Evolutionary conservation across 1,284 basidiomycete genomes (phyloP).

Genomic region (Uromyces viciae-fabae): DNA sequence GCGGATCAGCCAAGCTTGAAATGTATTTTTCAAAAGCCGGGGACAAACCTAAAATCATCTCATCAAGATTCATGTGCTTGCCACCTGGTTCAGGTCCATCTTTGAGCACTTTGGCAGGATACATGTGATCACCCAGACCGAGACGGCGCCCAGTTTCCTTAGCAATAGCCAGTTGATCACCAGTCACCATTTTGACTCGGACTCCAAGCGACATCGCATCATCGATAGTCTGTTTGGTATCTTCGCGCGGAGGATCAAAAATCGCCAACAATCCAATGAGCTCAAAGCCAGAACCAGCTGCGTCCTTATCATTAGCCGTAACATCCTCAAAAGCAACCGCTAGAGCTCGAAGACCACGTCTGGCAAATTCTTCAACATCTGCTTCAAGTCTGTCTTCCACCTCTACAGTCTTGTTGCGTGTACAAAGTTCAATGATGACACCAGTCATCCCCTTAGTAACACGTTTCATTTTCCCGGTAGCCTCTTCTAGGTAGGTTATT

Average conservation of each 20-base stretch:
- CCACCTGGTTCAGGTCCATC: conserved; percentile 75
- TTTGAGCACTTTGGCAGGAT: conserved; percentile 89
- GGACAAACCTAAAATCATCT: conserved; percentile 60
- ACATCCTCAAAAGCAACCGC: conserved; percentile 94
- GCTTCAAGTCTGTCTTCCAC: conserved; percentile 84
- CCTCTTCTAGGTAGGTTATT: conserved; percentile 92
- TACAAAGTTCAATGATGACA: conserved; percentile 66
- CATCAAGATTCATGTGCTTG: conserved; percentile 45
- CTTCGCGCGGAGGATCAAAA: conserved; percentile 94
- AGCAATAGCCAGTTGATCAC: conserved; percentile 97
- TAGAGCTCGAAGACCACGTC: conserved; percentile 93
- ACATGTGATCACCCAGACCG: conserved; percentile 94
- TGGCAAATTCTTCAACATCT: conserved; percentile 90
- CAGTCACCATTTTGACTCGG: conserved; percentile 99
- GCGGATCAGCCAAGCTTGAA: background rate
- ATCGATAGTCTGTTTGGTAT: conserved; percentile 98
- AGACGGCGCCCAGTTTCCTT: conserved; percentile 98
- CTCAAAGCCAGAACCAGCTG: conserved; percentile 90
- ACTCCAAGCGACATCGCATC: conserved; percentile 93
- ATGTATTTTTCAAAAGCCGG: conserved; percentile 47
- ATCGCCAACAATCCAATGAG: conserved; percentile 94
- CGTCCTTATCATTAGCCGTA: conserved; percentile 64
- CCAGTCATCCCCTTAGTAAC: conserved; percentile 99
- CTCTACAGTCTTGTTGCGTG: conserved; percentile 90
- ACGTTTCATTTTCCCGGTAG: conserved; percentile 89